Evolutionary conservation across 352 stramenopile genomes (phyloP), one percentile per base, ranked within the genome.

Genomic region (Pythium chondricola): DNA sequence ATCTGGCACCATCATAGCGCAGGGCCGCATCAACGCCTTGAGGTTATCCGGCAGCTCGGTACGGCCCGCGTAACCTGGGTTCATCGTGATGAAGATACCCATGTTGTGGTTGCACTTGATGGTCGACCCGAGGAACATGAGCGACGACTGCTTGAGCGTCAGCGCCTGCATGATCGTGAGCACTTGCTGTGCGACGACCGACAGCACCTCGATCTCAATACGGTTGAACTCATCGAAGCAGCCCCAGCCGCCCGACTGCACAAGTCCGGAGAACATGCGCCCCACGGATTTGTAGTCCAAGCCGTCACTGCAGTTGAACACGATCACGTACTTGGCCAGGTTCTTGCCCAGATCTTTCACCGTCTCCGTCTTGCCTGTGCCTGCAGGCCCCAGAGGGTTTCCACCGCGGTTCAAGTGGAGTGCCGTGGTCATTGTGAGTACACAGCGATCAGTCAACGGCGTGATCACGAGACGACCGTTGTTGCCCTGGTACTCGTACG

Each of bases 141-240:
- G 49, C 17, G 83, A 68, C 1, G 64, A 67, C 48, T 88, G 71
- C 38, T 88, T 85, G 38, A 75, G 63, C 26, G 79, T 84, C 5
- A 95, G 66, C 17, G 86, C 86, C 46, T 95, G 80, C 73, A 94
- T 88, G 55, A 96, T 95, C 6, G 82, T 94, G 30, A 96, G 48
- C 32, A 96, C 83, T 44, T 96, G 86, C 41, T 95, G 90, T 17
- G 91, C 91, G 3, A 98, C 88, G 20, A 97, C 91, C 6, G 88
- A 97, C 4, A 97, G 58, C 38, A 97, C 91, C 52, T 97, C 91
- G 26, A 97, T 96, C 57, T 97, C 92, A 45, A 97, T 97, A n/a
- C 91, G 85, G 50, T 97, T 97, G 58, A 98, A 98, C 56, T 97
- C 91, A 64, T 97, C 91, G 38, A 97, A 97, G 53, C 91, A 98